Evolutionary conservation across 371 early-diverging fungal genomes (phyloP), one percentile per base, ranked within the genome.

Genomic region (Mortierella sp.): DNA sequence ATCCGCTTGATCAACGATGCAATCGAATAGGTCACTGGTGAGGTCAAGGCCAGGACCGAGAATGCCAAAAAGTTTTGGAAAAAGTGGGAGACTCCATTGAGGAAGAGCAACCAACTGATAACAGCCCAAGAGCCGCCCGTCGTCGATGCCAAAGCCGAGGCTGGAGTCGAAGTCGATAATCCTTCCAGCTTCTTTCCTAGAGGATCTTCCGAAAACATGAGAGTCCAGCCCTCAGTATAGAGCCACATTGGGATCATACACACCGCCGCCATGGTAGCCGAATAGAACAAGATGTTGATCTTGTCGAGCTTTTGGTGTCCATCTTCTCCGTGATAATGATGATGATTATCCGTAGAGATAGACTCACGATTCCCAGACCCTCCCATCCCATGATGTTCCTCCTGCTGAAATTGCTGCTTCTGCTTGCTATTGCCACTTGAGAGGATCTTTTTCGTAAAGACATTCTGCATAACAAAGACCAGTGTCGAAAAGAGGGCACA

Each of bases 1-100:
- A 97, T 93, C 30, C 97, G 87, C 81, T 97, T 97, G 57, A 94
- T 81, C 55, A 97, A 85, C 12, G 92, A 91, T 7, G 93, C 90
- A 52, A 97, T 93, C 7, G 93, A 92, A 72, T 94, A 97, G 0
- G 95, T 93, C 41, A 97, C 93, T 3, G 96, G 93, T 0, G 92
- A 90, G 3, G 94, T 91, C 56, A 90, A 75, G 14, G 88, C 81
- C 31, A 95, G 81, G 19, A 96, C 86, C n/a, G 89, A 89, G 68
- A 95, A 92, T 0, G 95, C 93, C 63, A 95, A 84, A 68, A 93
- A 83, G 64, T 86, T 91, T 73, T 97, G 96, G 23, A 84, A 79
- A 72, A 94, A 95, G 79, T 95, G 92, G 1, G 88, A 86, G 1
- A 89, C 70, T 2, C 94, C 94, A 79, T 96, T 94, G 28, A 93